Evolutionary conservation across 2,329 filamentous ascomycete genomes (phyloP), one percentile per base, ranked within the genome.

Genomic region (Annulohypoxylon truncatum): DNA sequence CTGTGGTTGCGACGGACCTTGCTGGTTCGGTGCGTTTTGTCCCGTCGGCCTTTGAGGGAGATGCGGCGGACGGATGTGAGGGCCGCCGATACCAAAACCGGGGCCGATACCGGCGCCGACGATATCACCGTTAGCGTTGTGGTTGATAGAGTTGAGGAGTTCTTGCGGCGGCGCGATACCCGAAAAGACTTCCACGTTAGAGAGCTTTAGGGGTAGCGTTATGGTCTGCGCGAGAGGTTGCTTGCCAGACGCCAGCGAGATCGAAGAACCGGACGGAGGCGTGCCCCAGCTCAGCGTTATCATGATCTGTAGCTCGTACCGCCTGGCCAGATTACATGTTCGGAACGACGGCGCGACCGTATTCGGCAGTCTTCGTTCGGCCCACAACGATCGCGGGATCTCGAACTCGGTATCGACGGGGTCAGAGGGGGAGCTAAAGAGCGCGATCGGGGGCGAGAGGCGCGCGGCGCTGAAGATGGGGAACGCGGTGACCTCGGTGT

Each of bases 341-440:
- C 89, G 84, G 76, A 99, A 99, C 0, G 89, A 90, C 0, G 96
- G 96, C 8, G 93, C 90, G 9, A 99, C 89, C 0, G 92, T 95
- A 76, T 93, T 96, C 2, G 95, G 96, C 4, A 98, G 82, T 0
- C 89, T 83, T 52, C 87, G 83, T 40, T 83, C 83, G 67, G 87
- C 87, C 96, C 96, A 99, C 40, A 95, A 76, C 1, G 83, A 84
- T 50, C 88, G 82, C 60, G 94, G 90, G 22, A 96, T 77, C n/a
- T 86, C 83, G 61, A 90, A 82, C 73, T 97, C 92, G 9, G 87
- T 87, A 47, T 89, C 88, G 5, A 88, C 82, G 2, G 89, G 78
- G 57, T 85, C 84, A 7, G 80, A 73, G 82, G 90, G 72, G 67
- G 81, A 81, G n/a, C 89, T 89, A 13, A 66, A 68, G 31, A 97